Base-by-base conservation (phyloP, 2,329 filamentous ascomycete species). In the Davidsoniella neocaledoniae region DNA sequence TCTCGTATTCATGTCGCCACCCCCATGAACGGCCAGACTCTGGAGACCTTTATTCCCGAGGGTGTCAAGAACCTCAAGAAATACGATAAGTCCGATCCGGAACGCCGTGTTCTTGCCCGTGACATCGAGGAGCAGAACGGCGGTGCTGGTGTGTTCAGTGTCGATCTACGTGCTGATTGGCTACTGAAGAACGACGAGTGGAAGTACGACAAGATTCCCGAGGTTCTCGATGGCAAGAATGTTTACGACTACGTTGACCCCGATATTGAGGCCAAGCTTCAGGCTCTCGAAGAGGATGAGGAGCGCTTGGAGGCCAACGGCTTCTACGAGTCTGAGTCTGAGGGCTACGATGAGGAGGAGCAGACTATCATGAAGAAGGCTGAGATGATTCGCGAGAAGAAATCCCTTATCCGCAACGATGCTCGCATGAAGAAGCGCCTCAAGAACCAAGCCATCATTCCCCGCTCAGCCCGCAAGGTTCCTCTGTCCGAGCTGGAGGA, bases 161-260 rank as follows among this genome's bases (percentile, higher is more conserved):
- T 95, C 59, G 86, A 98, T 62, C 74, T 96, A 60, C 83, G 86
- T 64, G 78, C 86, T 62, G 84, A 91, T 61, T 98, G 94, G 65
- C 67, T 87, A 14, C 79, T 96, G 55, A 86, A 83, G 55, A 78
- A 95, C 62, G 77, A 83, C 40, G 86, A 91, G 52, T 96, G 91
- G 91, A 94, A 94, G 65, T 77, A 94, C 63, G 93, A 98, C 69
- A 86, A 84, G 67, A 84, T 96, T 50, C 91, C 91, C 29, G 91
- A 98, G 66, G 74, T 95, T 45, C 83, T 88, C 65, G 81, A 96
- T 61, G 91, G 91, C 65, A 88, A 90, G 74, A 98, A 98, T 64
- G 85, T 98, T 52, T 91, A 90, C 68, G 91, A 98, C 66, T 98
- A 86, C 65, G 79, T 98, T 61, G 91, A 96, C 60, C 88, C 90